Evolutionary conservation across 148 eudicot species (phyloP), one percentile per base, ranked within the genome.

Genomic region (Salicornia ramosissima): DNA sequence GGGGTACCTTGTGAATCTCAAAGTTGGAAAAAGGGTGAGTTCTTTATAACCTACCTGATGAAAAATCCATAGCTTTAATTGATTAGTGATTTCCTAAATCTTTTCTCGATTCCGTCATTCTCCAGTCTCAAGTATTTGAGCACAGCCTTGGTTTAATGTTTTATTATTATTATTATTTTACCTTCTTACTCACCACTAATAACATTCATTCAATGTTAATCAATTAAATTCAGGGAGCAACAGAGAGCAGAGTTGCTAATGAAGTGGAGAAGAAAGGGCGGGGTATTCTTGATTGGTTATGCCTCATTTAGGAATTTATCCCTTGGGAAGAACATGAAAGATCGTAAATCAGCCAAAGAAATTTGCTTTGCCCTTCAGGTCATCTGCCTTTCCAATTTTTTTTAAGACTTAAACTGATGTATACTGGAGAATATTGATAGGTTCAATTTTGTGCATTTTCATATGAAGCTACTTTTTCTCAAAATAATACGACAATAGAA

Each of bases 221-320:
- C 78, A 40, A n/a, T n/a, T n/a, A n/a, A n/a, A n/a, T 39, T 64
- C 81, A 94, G 98, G 82, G 92, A 94, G 66, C 79, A 63, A 42
- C 67, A 85, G 77, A 86, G 96, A 83, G 82, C 80, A 53, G 87
- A 86, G 33, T 74, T 90, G 83, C 86, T 94, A 21, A 74, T 59
- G 15, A 94, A 94, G 80, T 94, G 98, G 98, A 90, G 88, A 79
- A 75, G 64, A 34, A 94, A 94, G 72, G 98, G 98, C 45, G 98
- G 98, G 33, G 83, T 94, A 13, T 88, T 94, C 75, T 74, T 94
- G 72, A 90, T 94, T 70, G 96, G 98, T 30, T 94, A 94, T 77
- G 34, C 81, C 67, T 73, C 96, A 68, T 94, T 90, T 75, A 81
- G 98, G 60, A 88, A 86, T 75, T 78, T 87, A 53, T 83, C 90